Evolutionary conservation across 495 filamentous ascomycete genomes (phyloP), one percentile per base, ranked within the genome.

Genomic region (Penicillium canariense): DNA sequence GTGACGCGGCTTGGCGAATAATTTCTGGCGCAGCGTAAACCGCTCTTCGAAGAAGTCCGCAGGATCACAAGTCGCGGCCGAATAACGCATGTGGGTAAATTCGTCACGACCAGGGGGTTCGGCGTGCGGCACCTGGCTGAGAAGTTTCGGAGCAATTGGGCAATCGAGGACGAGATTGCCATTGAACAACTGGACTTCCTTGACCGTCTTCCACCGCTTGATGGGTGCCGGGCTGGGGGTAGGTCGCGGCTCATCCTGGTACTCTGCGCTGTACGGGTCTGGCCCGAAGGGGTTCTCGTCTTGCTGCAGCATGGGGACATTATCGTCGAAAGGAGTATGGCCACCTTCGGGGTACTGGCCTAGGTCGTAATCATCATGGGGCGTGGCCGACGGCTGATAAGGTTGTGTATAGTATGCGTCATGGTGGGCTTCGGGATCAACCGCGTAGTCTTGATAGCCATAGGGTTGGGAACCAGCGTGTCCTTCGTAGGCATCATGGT

Each of bases 51-150:
- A 91, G 71, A 97, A 99, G 23, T 96, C 83, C 1, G 80, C 76
- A 0, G 95, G 95, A 61, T 99, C 95, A 70, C 95, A 97, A 14
- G 95, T 99, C 11, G 92, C 95, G 10, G 95, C 95, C 2, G 90
- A 89, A 68, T 99, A 99, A 59, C 93, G 83, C 95, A 97, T 99
- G 66, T 99, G 95, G 5, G 95, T 97, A 68, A 96, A 99, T 69
- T 99, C 95, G 59, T 97, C 92, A 60, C 95, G 87, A 67, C 93
- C 90, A 14, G 85, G 84, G 26, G 86, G 77, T 52, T 84, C 75
- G 38, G 88, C 89, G 68, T 96, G 91, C 12, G 87, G 88, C 5
- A 97, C 79, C 72, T 91, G 84, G 62, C 84, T 89, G 48, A 99
- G 77, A 26, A 99, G 78, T 65, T 85, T 86, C 5, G 95, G 91